Evolutionary conservation across 2,329 filamentous ascomycete genomes (phyloP).

Genomic region (Alternaria consortialis): DNA sequence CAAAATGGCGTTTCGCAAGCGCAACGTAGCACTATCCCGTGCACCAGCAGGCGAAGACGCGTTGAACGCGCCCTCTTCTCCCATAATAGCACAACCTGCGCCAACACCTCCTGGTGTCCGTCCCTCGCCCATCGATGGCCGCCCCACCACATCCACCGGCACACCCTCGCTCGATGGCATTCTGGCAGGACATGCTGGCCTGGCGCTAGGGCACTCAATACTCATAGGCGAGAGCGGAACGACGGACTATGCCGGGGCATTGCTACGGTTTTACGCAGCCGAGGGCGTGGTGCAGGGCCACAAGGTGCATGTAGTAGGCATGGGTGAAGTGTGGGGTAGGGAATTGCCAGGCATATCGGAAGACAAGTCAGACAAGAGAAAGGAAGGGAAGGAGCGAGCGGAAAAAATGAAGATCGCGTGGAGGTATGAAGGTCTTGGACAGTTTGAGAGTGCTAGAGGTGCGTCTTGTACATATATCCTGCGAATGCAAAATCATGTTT

Average conservation of each 20-base stretch:
- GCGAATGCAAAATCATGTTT: slow-evolving; percentile 22
- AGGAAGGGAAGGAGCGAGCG: slow-evolving; percentile 47
- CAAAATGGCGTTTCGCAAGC: slow-evolving; percentile 73
- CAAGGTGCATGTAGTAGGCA: slow-evolving; percentile 82
- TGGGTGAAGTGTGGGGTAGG: slow-evolving; percentile 80
- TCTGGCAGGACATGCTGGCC: slow-evolving; percentile 84
- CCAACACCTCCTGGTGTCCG: slow-evolving; percentile 64
- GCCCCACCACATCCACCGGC: slow-evolving; percentile 89
- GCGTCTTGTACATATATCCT: slow-evolving; percentile 49
- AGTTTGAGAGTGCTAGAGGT: slow-evolving; percentile 73
- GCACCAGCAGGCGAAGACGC: slow-evolving; percentile 33
- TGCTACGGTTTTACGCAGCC: slow-evolving; percentile 89
- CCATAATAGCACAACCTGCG: slow-evolving; percentile 23
- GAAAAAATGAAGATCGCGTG: slow-evolving; percentile 97
- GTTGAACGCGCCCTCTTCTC: slow-evolving; percentile 16
- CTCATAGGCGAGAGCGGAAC: slow-evolving; percentile 89
- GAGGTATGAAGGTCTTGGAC: slow-evolving; percentile 88
- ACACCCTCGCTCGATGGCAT: slow-evolving; percentile 84
- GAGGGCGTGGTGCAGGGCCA: slow-evolving; percentile 94
- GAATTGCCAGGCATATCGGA: slow-evolving; percentile 79
- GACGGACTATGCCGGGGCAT: slow-evolving; percentile 87
- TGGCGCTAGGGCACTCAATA: slow-evolving; percentile 81
- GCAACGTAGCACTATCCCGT: slow-evolving; percentile 66
- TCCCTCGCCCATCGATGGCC: slow-evolving; percentile 88
- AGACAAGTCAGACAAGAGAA: slow-evolving; percentile 48